Base-by-base conservation (phyloP, 768 basidiomycete genomes). In the Clavaria fumosa region DNA sequence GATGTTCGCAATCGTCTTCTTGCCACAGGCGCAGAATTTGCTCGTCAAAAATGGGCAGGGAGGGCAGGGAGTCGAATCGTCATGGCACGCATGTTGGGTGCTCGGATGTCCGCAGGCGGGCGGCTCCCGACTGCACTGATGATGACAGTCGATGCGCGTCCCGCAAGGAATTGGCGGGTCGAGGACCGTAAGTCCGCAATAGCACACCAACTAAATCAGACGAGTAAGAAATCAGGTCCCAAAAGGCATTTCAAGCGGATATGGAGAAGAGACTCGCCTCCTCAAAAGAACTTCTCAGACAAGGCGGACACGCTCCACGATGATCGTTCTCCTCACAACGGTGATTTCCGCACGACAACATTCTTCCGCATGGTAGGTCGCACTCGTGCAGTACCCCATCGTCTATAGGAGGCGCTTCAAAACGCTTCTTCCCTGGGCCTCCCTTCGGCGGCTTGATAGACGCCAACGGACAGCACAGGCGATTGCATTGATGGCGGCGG, bases 161-260 rank as follows among this genome's bases (percentile, higher is more conserved):
- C 85, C 88, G 47, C 93, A 97, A 0, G 79, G 71, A 24, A 95
- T 75, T 0, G 91, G 91, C 0, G 91, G 91, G 23, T 89, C 79
- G 15, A 90, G 59, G 11, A 85, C 67, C 2, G 89, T 96, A n/a
- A 74, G 67, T 0, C 81, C 82, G 53, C 93, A 97, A 34, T 69
- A 57, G 52, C 93, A 97, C 7, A 79, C 55, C 38, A 90, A 58
- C 74, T 85, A 19, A 20, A 41, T 10, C 1, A 27, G 11, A 42
- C 31, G 18, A 40, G 12, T 18, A 23, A 19, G 7, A n/a, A n/a
- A n/a, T n/a, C n/a, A n/a, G n/a, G n/a, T n/a, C n/a, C n/a, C n/a
- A n/a, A n/a, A n/a, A n/a, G n/a, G n/a, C n/a, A n/a, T 4, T 14
- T 19, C 7, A 37, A 7, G 28, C 44, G 31, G 39, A 31, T 12